Percentiles rank a stretch among this genome's conserved stretches.
Conservation (phyloP, 2,329 filamentous ascomycete species). For the Cercospora berteroae region DNA sequence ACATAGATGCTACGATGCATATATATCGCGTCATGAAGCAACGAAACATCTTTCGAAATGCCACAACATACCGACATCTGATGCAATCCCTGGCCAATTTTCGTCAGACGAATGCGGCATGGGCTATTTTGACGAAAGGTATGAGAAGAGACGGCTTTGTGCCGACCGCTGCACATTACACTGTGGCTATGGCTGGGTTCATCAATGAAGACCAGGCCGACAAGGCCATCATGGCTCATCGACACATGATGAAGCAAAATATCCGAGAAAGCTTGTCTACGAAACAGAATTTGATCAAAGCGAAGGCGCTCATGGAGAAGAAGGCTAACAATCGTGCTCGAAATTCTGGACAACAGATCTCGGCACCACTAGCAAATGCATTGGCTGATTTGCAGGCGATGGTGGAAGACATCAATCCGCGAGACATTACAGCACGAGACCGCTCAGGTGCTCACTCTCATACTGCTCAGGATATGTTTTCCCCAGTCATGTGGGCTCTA, state of each 20-base stretch:
- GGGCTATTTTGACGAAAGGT: slow-evolving; percentile 51
- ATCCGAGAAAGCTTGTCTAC: slow-evolving; percentile 40
- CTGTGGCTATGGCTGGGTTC: slow-evolving; percentile 54
- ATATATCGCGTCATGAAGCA: slow-evolving; percentile 57
- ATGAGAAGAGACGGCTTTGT: slow-evolving; percentile 50
- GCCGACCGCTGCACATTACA: slow-evolving; percentile 53
- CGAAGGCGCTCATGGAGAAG: slow-evolving; percentile 7
- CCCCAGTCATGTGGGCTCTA: slow-evolving; percentile 7
- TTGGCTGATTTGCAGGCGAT: not conserved
- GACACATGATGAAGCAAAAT: slow-evolving; percentile 42
- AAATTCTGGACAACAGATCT: not conserved
- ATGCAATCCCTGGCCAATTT: slow-evolving; percentile 58
- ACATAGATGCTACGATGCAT: slow-evolving; percentile 54
- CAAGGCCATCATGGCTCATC: slow-evolving; percentile 52
- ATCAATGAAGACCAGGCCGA: slow-evolving; percentile 42
- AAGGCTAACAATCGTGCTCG: not conserved
- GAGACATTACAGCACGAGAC: not conserved
- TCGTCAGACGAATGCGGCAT: slow-evolving; percentile 56
- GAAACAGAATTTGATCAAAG: slow-evolving; percentile 4
- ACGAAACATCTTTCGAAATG: slow-evolving; percentile 52
- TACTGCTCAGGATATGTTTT: slow-evolving; percentile 4
- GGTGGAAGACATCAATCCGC: not conserved
- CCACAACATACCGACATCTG: slow-evolving; percentile 59
- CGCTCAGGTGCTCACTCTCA: not conserved
- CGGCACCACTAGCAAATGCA: not conserved